Base-by-base conservation (phyloP, 1,139 yeast species). In the Taiozyma sp. region DNA sequence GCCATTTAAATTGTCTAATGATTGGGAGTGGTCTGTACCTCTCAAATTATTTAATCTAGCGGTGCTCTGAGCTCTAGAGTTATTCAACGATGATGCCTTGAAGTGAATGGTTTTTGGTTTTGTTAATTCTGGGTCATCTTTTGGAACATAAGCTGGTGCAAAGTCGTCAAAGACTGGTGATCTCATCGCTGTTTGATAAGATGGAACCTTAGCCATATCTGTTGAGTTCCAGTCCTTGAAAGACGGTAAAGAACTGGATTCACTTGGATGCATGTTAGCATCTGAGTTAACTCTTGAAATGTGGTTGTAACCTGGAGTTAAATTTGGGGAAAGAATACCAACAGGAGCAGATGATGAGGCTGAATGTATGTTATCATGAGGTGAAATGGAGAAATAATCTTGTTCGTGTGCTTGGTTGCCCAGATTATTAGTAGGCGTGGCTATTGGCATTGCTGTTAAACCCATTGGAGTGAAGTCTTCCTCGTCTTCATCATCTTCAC, bases 171-270 rank as follows among this genome's bases (percentile, higher is more conserved):
- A 66, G 4, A 68, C 67, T 35, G 72, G 78, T 2, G 78, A 67
- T 57, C 74, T 75, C 64, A 84, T 70, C 0, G 98, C 97, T 44
- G 88, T 84, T 10, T 77, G 77, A 66, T 91, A 91, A 0, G 96
- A 81, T 0, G 98, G 98, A 4, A 90, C 96, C 51, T 80, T 71
- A 16, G 85, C 81, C 57, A 90, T 64, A 3, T 71, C 67, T 7
- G 68, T 67, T 5, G 76, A 60, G 53, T 78, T 76, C 69, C 80
- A 69, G 16, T 70, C 74, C 24, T 63, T 61, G 37, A 28, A 29
- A 21, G 41, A n/a, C 19, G 41, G 41, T 19, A 37, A 4, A 6
- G 43, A 40, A 6, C 22, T 40, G 16, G 43, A 40, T 37, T 37
- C 41, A 7, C 24, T 14, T 35, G 44, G 32, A 29, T 4, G 39